phyloP scores from a whole-genome alignment of 164 flowering plant species.

The Vitis riparia region DNA sequence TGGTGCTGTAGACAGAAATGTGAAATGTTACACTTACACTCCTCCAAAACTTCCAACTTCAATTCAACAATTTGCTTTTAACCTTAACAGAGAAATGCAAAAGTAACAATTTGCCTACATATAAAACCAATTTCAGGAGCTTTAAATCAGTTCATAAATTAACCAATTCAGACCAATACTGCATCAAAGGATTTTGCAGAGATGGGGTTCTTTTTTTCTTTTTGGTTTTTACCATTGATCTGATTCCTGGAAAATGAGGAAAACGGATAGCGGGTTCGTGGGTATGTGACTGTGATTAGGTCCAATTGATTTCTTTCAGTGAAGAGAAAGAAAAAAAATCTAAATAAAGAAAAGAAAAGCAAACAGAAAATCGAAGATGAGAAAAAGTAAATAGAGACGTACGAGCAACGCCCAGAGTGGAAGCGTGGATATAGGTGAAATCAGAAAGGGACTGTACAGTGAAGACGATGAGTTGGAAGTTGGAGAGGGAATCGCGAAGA shows the following conservation, averaged over 20 bases:
- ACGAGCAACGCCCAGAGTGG: conserved; percentile 47
- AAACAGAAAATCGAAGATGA: background rate
- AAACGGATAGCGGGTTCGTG: background rate
- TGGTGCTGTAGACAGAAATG: conserved; percentile 30
- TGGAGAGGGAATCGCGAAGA: conserved; percentile 30
- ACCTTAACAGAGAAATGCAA: background rate
- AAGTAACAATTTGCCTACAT: background rate
- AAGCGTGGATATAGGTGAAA: conserved; percentile 31
- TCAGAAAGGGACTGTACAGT: conserved; percentile 28
- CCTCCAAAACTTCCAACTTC: background rate
- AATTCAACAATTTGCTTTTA: background rate
- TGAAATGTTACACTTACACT: background rate
- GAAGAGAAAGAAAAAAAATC: background rate
- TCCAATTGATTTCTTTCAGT: too few species aligned
- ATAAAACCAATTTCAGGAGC: too few species aligned
- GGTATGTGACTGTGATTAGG: too few species aligned
- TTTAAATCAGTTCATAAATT: background rate
- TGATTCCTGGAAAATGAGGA: background rate
- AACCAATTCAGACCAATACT: background rate
- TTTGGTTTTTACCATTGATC: too few species aligned
- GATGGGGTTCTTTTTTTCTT: too few species aligned
- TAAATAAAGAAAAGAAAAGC: background rate
- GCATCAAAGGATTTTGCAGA: too few species aligned
- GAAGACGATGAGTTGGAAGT: conserved; percentile 41
- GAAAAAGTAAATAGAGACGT: background rate